Evolutionary conservation across 1,139 yeast genomes (phyloP).

Genomic region (Suhomyces chickasaworum): DNA sequence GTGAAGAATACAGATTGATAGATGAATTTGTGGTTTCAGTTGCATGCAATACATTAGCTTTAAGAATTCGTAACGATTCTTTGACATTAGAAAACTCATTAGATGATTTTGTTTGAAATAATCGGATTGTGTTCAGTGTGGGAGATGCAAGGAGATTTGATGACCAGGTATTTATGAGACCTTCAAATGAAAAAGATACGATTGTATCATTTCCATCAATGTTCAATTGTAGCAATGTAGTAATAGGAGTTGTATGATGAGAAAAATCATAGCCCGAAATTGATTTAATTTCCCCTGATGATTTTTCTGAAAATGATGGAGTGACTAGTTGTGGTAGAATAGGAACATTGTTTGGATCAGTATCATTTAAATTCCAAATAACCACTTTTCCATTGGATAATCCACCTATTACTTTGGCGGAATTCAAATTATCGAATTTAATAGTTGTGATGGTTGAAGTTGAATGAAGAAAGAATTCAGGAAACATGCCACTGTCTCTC

Average conservation of each 20-base stretch:
- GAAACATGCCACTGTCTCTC: slow-evolving; percentile 25
- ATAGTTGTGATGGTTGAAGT: slow-evolving; percentile 47
- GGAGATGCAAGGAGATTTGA: slow-evolving; percentile 40
- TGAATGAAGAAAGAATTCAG: slow-evolving; percentile 52
- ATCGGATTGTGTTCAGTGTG: slow-evolving; percentile 22
- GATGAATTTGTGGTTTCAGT: neutral
- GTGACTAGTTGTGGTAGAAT: slow-evolving; percentile 34
- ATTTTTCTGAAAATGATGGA: slow-evolving; percentile 23
- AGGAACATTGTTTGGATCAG: slow-evolving; percentile 19
- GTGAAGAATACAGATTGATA: slow-evolving; percentile 6
- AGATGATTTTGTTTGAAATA: slow-evolving; percentile 14
- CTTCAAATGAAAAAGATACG: slow-evolving; percentile 38
- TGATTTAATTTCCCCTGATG: slow-evolving; percentile 5
- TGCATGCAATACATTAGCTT: slow-evolving; percentile 8
- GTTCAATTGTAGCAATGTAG: slow-evolving; percentile 22
- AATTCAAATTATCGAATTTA: slow-evolving; percentile 35
- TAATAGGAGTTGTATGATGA: slow-evolving; percentile 18
- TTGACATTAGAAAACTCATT: slow-evolving; percentile 17
- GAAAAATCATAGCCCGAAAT: slow-evolving; percentile 5
- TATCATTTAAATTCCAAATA: slow-evolving; percentile 39
- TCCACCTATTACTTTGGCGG: slow-evolving; percentile 40
- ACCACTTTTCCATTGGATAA: slow-evolving; percentile 39
- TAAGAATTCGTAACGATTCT: slow-evolving; percentile 12
- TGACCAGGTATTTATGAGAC: slow-evolving; percentile 45
- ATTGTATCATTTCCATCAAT: slow-evolving; percentile 31